Evolutionary conservation across 805 yeast genomes (phyloP).

Genomic region (Candida railenensis): DNA sequence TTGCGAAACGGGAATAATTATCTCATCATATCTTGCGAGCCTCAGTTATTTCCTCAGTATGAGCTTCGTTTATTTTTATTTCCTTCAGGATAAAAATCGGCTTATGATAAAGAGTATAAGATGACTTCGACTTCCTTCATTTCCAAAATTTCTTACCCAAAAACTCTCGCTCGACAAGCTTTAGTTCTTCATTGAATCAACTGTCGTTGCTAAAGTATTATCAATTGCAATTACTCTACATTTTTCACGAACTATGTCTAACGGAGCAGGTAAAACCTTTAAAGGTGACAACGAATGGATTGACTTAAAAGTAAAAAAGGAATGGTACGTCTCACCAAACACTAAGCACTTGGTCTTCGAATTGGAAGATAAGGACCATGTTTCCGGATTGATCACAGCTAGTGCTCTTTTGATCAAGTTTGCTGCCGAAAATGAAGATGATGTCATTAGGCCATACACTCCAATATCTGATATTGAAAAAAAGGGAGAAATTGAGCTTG

Average conservation of each 20-base stretch:
- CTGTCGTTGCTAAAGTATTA: conserved; percentile 31
- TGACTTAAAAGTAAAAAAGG: conserved; percentile 57
- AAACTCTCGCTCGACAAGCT: conserved; percentile 28
- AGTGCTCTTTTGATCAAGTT: conserved; percentile 79
- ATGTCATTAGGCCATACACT: conserved; percentile 86
- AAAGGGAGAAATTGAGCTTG: conserved; percentile 74
- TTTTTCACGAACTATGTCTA: conserved; percentile 19
- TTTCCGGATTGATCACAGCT: conserved; percentile 76
- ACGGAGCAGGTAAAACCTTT: conserved; percentile 48
- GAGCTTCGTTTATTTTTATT: too few relatives aligned
- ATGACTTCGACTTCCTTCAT: conserved; percentile 23
- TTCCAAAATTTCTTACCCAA: conserved; percentile 24
- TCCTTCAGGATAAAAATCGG: too few relatives aligned
- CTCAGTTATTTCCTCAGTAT: too few relatives aligned
- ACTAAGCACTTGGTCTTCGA: conserved; percentile 71
- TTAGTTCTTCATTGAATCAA: too few relatives aligned
- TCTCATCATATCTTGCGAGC: too few relatives aligned
- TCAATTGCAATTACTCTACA: conserved; percentile 29
- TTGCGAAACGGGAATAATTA: too few relatives aligned
- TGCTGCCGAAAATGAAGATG: conserved; percentile 78
- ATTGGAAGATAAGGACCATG: conserved; percentile 63
- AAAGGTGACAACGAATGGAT: conserved; percentile 68
- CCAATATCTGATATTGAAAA: conserved; percentile 73
- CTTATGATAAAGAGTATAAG: too few relatives aligned
- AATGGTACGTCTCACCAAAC: conserved; percentile 54